Evolutionary conservation across 1,139 yeast genomes (phyloP).

Genomic region (Sugiyamaella grinbergsii): DNA sequence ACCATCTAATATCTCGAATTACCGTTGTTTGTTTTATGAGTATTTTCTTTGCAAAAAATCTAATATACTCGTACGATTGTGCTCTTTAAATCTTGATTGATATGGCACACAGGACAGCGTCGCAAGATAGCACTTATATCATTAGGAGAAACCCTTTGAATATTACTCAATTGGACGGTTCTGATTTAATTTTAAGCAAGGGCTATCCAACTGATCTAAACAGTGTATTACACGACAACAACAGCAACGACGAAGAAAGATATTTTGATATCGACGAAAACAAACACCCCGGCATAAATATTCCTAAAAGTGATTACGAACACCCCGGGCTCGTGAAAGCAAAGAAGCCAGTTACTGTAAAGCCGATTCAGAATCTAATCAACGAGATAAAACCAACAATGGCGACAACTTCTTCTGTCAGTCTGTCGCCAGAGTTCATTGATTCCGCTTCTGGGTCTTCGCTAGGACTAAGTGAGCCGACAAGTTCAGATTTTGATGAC

Average conservation of each 20-base stretch:
- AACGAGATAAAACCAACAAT: constrained; percentile 7
- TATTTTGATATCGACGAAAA: constrained; percentile 13
- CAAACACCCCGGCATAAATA: constrained; percentile 11
- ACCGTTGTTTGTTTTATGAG: neutral
- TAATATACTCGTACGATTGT: neutral
- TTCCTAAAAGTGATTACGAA: constrained; percentile 8
- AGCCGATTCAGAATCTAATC: neutral
- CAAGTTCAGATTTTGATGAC: constrained; percentile 5
- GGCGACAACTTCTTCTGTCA: neutral
- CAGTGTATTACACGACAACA: constrained; percentile 4
- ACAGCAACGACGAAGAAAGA: no score
- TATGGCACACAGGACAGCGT: constrained; percentile 31
- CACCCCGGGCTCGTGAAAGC: constrained; percentile 7
- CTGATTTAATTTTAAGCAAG: constrained; percentile 35
- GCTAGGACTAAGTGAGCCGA: constrained; percentile 2
- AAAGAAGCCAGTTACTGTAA: constrained; percentile 11
- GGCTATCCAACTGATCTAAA: constrained; percentile 1
- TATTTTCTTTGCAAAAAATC: neutral
- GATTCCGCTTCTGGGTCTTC: constrained; percentile 7
- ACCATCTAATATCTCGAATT: neutral
- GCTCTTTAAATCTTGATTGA: neutral
- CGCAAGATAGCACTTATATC: constrained; percentile 33
- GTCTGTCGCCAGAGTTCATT: neutral
- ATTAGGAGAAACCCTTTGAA: constrained; percentile 36
- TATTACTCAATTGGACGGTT: constrained; percentile 39